Base-by-base conservation (phyloP, 2,329 filamentous ascomycete genomes). In the Leptosphaerulina australis region DNA sequence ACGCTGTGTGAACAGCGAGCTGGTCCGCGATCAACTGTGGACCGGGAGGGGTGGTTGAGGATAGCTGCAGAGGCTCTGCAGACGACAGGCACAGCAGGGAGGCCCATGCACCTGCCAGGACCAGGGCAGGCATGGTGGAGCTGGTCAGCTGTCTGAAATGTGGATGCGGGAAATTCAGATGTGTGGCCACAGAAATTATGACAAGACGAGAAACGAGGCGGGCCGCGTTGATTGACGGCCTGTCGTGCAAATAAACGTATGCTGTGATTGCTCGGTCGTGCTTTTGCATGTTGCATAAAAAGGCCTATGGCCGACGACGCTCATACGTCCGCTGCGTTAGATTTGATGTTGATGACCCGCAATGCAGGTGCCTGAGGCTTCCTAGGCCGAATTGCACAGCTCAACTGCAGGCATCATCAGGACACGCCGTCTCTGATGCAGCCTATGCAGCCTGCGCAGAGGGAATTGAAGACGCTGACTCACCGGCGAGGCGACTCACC, bases 221-320 rank as follows among this genome's bases (percentile, higher is more conserved):
- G 31, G 50, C 49, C 50, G 54, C 51, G 52, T 55, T 59, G 50
- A 55, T 59, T 57, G 60, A 66, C 55, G 58, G 59, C 60, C 57
- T 49, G 64, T 60, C 49, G 65, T 69, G 64, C 62, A 61, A 62
- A 64, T 56, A 59, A 55, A 45, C 57, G 56, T 48, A 39, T 49
- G 57, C 51, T 55, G 58, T 62, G 58, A 58, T 56, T 62, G 62
- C 57, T 58, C 49, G 33, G 46, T 46, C 39, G 21, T 49, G 51
- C 38, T 21, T 53, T 51, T 54, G 56, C 55, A 54, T 37, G 45
- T 30, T 62, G 55, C 56, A 56, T 60, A 46, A 52, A 48, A n/a
- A 55, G 43, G 44, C 46, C 50, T 50, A 49, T 50, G 51, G 55
- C 53, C 48, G 52, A 24, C 50, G 50, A 49, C 55, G 51, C 50